phyloP scores from a whole-genome alignment of 208 protist genomes.

The Trichomonas tenax region DNA sequence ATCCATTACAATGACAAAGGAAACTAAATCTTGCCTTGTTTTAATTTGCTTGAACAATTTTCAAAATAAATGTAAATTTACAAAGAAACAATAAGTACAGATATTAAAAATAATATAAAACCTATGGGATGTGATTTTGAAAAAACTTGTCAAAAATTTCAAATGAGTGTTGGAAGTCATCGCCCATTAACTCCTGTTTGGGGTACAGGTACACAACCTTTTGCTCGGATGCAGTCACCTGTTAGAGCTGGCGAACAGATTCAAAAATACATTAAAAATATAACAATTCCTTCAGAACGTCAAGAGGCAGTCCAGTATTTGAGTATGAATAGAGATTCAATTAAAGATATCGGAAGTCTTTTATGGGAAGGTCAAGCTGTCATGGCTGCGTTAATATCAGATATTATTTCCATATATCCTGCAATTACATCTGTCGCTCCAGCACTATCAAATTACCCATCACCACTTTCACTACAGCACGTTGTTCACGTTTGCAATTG shows the following conservation, averaged over 20 bases:
- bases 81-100: too few relatives aligned
- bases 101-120: too few relatives aligned
- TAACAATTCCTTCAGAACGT: not conserved
- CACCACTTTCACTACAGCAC: not conserved
- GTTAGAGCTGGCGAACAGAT: not conserved
- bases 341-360: conserved; percentile 60
- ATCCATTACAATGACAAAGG: too few relatives aligned
- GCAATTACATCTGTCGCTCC: conserved; percentile 61
- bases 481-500: conserved; percentile 65
- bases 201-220: too few relatives aligned
- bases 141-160: too few relatives aligned
- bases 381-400: conserved; percentile 88
- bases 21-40: too few relatives aligned
- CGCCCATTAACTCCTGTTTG: too few relatives aligned
- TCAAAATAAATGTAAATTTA: too few relatives aligned
- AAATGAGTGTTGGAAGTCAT: too few relatives aligned
- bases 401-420: conserved; percentile 85
- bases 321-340: not conserved
- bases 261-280: not conserved
- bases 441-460: conserved; percentile 30
- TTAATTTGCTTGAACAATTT: too few relatives aligned
- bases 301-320: not conserved
- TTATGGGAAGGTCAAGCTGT: conserved; percentile 91
- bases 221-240: too few relatives aligned
- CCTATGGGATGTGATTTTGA: too few relatives aligned